phyloP scores from a whole-genome alignment of 2,329 filamentous ascomycete genomes.

The Thielaviopsis populi region DNA sequence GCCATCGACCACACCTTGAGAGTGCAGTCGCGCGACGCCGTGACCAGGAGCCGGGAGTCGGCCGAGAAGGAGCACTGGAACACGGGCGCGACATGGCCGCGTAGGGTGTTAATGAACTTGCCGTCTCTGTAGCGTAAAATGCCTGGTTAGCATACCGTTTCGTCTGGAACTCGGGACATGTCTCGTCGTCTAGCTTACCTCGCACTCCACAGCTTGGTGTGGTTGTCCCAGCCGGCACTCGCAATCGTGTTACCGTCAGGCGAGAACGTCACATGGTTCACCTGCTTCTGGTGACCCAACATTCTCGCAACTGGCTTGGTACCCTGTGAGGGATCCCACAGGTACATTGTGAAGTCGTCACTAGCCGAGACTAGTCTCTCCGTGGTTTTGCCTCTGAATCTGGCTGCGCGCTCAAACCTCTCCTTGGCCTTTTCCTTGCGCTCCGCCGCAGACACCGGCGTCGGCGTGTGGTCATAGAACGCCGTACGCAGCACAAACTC shows the following conservation, averaged over 20 bases:
- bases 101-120: constrained; percentile 72
- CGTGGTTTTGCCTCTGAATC: constrained; percentile 56
- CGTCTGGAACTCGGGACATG: not conserved
- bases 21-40: constrained; percentile 80
- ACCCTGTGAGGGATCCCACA: constrained; percentile 71
- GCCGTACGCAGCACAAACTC: constrained; percentile 78
- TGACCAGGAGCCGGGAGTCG: constrained; percentile 78
- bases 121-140: constrained; percentile 33
- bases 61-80: constrained; percentile 89
- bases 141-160: not conserved
- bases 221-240: constrained; percentile 83
- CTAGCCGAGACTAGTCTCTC: constrained; percentile 82
- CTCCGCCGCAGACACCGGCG: constrained; percentile 32
- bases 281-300: constrained; percentile 89
- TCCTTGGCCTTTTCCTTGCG: constrained; percentile 62
- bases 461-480: constrained; percentile 66
- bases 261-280: constrained; percentile 90
- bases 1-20: constrained; percentile 89
- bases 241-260: constrained; percentile 80
- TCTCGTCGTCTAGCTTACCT: constrained; percentile 32
- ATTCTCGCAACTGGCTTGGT: constrained; percentile 78
- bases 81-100: constrained; percentile 78
- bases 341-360: constrained; percentile 91
- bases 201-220: constrained; percentile 82
- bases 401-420: constrained; percentile 75